Evolutionary conservation across 805 yeast species (phyloP), one percentile per base, ranked within the genome.

Genomic region (Brettanomyces sp.): DNA sequence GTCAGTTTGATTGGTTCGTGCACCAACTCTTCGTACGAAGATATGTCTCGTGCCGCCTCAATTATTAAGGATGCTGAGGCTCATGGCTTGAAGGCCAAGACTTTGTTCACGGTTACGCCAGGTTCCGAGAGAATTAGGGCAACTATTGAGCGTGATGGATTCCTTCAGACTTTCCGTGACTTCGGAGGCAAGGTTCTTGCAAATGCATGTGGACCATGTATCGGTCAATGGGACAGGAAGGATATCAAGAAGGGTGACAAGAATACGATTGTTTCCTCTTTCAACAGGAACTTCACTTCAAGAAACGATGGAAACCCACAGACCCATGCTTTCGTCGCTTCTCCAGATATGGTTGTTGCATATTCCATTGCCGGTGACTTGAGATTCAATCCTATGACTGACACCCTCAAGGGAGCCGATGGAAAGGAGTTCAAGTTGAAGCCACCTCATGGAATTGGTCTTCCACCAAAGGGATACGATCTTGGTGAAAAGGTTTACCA

Each of bases 161-260:
- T 85, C 60, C 78, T 85, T 51, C 73, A 82, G 41, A 79, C 82
- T 39, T 89, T 91, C 65, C 81, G 82, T 65, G 79, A 83, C 46
- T 83, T 81, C 58, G 98, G 98, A 49, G 99, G 96, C 56, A 75
- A 79, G 49, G 95, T 91, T 40, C 76, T 91, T 56, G 96, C 98
- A 45, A 91, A 91, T 66, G 99, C 99, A 21, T 91, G 99, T 76
- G 99, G 99, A 56, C 99, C 98, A 60, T 91, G 99, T 74, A 91
- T 91, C 63, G 99, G 99, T 48, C 99, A 91, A 74, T 91, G 99
- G 99, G 96, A 93, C 66, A 85, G 98, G 73, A 74, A 77, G 53
- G 95, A 86, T 62, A 77, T 85, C 50, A 58, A 65, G 58, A 66
- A 66, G 62, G 70, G 70, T 57, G 88, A 82, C 52, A 73, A 74